Conservation (phyloP, 306 rosid genomes). For the Cyclanthera cordifolia region DNA sequence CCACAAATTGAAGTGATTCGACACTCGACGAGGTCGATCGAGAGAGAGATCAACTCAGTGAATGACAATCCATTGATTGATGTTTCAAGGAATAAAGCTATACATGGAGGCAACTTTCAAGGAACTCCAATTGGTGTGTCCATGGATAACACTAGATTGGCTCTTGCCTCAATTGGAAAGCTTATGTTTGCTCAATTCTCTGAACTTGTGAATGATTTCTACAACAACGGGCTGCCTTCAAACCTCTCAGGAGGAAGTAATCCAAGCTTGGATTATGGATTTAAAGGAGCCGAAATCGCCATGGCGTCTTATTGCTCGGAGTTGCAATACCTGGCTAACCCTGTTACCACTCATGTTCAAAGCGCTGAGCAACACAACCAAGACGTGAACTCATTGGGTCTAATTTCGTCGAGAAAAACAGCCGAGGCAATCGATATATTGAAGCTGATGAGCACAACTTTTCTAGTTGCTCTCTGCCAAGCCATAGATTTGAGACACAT, state of each 20-base stretch:
- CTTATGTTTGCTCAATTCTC: constrained; percentile 19
- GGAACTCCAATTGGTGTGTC: constrained; percentile 25
- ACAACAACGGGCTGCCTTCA: constrained; percentile 19
- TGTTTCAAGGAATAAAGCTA: constrained; percentile 30
- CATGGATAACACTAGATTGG: constrained; percentile 34
- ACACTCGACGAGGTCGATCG: constrained; percentile 27
- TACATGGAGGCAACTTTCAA: constrained; percentile 13
- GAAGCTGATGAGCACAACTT: constrained; percentile 32
- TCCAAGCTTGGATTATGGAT: constrained; percentile 11
- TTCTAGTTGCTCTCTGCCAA: constrained; percentile 29
- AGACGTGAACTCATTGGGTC: constrained; percentile 28
- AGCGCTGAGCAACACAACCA: constrained; percentile 11
- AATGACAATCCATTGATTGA: too few relatives aligned
- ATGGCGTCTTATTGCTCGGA: constrained; percentile 9
- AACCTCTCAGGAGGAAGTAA: constrained; percentile 19
- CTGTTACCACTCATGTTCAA: constrained; percentile 26
- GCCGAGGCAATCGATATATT: constrained; percentile 33
- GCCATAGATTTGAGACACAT: constrained; percentile 42
- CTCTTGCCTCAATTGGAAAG: constrained; percentile 18
- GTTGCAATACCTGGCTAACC: constrained; percentile 27
- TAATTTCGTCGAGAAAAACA: constrained; percentile 17
- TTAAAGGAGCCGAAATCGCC: constrained; percentile 1
- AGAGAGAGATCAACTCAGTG: constrained; percentile 30
- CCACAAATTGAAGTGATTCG: constrained; percentile 38
- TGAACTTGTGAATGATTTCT: constrained; percentile 34